Evolutionary conservation across 805 yeast species (phyloP).

Genomic region (Tetrapisispora iriomotensis): DNA sequence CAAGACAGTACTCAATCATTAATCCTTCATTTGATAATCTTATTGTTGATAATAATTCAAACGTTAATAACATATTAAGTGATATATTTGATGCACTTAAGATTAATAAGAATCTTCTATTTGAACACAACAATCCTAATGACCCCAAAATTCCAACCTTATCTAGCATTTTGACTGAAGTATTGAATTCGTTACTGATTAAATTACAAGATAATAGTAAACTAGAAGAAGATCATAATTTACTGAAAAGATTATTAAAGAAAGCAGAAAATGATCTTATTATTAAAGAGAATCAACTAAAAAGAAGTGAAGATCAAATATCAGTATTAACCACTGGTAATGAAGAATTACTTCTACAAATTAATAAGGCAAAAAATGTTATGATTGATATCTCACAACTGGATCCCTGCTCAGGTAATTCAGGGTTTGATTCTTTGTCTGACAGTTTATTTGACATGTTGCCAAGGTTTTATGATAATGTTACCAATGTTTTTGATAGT

Average conservation of each 20-base stretch:
- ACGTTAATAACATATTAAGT: background rate
- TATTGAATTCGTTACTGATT: background rate
- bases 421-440: background rate
- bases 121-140: background rate
- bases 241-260: background rate
- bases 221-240: background rate
- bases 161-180: background rate
- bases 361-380: background rate
- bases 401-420: background rate
- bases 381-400: background rate
- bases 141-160: background rate
- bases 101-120: background rate
- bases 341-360: background rate
- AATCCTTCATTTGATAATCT: slow-evolving; percentile 5
- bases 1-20: slow-evolving; percentile 6
- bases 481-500: background rate
- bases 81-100: background rate
- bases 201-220: background rate
- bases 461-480: background rate
- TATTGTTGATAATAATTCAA: slow-evolving; percentile 4
- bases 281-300: background rate
- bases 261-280: background rate
- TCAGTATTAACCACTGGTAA: background rate
- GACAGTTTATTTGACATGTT: background rate
- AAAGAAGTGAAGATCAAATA: background rate